phyloP scores from a whole-genome alignment of 1,139 yeast genomes.

The Groenewaldozyma auringiensis region DNA sequence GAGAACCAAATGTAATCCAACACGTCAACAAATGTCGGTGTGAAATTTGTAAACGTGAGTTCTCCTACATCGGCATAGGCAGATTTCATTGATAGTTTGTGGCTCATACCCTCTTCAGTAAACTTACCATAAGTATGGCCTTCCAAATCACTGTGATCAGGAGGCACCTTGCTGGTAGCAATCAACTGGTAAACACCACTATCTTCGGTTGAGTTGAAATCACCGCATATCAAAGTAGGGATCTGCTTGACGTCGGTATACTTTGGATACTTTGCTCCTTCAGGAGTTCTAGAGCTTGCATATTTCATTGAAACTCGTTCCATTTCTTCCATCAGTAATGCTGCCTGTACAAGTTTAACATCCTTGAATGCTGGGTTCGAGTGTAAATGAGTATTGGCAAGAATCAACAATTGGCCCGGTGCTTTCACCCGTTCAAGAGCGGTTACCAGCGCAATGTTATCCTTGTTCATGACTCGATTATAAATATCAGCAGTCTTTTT shows the following conservation, averaged over 20 bases:
- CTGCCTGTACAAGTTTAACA: conserved; percentile 93
- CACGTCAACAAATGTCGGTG: conserved; percentile 87
- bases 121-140: conserved; percentile 88
- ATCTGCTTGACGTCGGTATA: conserved; percentile 53
- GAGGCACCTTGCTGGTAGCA: conserved; percentile 60
- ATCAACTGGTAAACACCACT: conserved; percentile 91
- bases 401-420: conserved; percentile 41
- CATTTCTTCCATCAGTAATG: conserved; percentile 81
- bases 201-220: conserved; percentile 79
- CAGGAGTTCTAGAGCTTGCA: conserved; percentile 33
- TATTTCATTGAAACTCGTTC: conserved; percentile 54
- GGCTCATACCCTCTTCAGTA: conserved; percentile 83
- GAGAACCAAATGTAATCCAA: conserved; percentile 97
- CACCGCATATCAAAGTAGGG: conserved; percentile 86
- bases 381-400: conserved; percentile 90
- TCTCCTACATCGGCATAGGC: conserved; percentile 83
- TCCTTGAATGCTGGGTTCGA: conserved; percentile 98
- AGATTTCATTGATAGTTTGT: conserved; percentile 72
- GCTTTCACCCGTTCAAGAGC: conserved; percentile 55
- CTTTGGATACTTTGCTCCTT: conserved; percentile 28
- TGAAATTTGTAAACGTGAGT: conserved; percentile 86
- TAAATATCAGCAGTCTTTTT: conserved; percentile 91
- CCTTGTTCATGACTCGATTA: conserved; percentile 94
- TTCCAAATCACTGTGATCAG: conserved; percentile 68
- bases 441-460: conserved; percentile 80